A percentile compares a stretch with the other conserved stretches of the same genome.
Evolutionary conservation across 1,139 yeast genomes (phyloP).

Genomic region (Yamadazyma jaroonii): DNA sequence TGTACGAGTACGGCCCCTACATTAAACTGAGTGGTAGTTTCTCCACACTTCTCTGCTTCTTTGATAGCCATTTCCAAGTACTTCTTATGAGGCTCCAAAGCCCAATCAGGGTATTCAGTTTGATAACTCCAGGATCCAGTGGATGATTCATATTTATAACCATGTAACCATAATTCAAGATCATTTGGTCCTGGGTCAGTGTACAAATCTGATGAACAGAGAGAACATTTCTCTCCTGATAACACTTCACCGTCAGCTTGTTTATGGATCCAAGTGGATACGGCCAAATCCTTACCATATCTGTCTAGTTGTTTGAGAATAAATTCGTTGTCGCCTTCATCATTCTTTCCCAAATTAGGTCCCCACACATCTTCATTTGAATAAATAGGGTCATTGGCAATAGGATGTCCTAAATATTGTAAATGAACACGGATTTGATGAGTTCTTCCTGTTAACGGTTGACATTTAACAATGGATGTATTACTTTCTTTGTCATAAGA

Average conservation of each 20-base stretch:
- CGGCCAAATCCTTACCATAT: conserved; percentile 67
- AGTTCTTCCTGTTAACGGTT: conserved; percentile 87
- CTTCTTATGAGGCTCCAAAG: conserved; percentile 52
- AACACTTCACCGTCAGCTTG: conserved; percentile 59
- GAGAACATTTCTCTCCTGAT: conserved; percentile 55
- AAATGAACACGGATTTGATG: conserved; percentile 94
- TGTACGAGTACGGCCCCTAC: conserved; percentile 88
- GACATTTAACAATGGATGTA: conserved; percentile 74
- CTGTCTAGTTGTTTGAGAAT: conserved; percentile 50
- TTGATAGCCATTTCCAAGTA: conserved; percentile 65
- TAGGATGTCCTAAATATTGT: conserved; percentile 83
- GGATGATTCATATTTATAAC: conserved; percentile 67
- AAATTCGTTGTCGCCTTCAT: conserved; percentile 44
- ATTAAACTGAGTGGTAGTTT: conserved; percentile 82
- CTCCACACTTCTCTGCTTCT: conserved; percentile 79
- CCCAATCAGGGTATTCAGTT: conserved; percentile 89
- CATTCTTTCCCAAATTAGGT: conserved; percentile 49
- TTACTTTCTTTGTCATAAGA: conserved; percentile 57
- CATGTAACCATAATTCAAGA: conserved; percentile 86
- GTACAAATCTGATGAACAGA: conserved; percentile 71
- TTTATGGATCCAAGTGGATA: conserved; percentile 68
- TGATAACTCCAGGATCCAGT: conserved; percentile 68
- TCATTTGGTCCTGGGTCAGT: conserved; percentile 89
- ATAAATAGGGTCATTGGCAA: conserved; percentile 92
- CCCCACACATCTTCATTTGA: conserved; percentile 73